Percentiles rank a stretch among this genome's conserved stretches.
Conservation (phyloP, 805 yeast species). For the Monosporozyma yasuniensis region DNA sequence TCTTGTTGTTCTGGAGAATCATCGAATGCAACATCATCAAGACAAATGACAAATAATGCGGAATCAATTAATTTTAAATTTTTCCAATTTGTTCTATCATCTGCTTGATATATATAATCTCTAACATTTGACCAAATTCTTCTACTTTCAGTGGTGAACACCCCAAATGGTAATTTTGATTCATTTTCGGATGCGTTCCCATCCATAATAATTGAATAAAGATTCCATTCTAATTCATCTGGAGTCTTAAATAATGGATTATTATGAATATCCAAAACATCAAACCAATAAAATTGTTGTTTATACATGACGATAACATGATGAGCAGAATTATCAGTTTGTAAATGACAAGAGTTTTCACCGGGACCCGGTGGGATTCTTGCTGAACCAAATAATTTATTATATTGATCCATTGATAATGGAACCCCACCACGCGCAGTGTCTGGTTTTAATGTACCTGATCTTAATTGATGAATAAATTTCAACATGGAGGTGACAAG, state of each 20-base stretch:
- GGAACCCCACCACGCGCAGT: constrained; percentile 49
- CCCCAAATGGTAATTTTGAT: constrained; percentile 55
- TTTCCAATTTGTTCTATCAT: constrained; percentile 50
- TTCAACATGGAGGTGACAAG: constrained; percentile 68
- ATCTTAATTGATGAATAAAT: constrained; percentile 70
- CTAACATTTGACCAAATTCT: constrained; percentile 79
- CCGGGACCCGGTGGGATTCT: constrained; percentile 77
- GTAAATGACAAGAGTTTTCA: constrained; percentile 56
- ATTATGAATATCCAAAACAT: constrained; percentile 67
- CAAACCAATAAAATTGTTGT: constrained; percentile 93
- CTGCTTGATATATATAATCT: constrained; percentile 37
- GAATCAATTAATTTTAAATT: constrained; percentile 69
- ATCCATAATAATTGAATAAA: constrained; percentile 68
- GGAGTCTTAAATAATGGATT: constrained; percentile 60
- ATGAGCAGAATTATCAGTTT: constrained; percentile 62
- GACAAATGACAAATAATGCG: constrained; percentile 73
- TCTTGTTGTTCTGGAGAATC: constrained; percentile 37
- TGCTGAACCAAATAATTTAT: constrained; percentile 77
- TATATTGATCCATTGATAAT: constrained; percentile 86
- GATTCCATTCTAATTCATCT: constrained; percentile 64
- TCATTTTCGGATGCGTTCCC: constrained; percentile 30
- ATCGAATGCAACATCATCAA: constrained; percentile 57
- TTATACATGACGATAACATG: constrained; percentile 77
- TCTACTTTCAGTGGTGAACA: constrained; percentile 82
- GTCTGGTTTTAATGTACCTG: constrained; percentile 68